phyloP scores from a whole-genome alignment of 192 early-diverging fungal genomes.

The Chytriomyces confervae region DNA sequence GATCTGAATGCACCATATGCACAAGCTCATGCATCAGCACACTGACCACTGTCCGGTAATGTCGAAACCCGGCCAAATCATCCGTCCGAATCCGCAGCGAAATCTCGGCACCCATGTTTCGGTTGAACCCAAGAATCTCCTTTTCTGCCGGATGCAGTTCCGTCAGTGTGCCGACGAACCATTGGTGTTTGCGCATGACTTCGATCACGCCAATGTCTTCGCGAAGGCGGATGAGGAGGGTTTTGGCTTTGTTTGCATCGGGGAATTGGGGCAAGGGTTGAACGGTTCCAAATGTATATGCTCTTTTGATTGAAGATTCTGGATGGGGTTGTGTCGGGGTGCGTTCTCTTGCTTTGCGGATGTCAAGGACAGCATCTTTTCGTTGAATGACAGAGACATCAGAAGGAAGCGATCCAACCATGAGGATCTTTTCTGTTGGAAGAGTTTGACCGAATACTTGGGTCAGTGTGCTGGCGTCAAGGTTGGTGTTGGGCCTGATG shows the following conservation, averaged over 20 bases:
- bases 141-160: slow-evolving; percentile 74
- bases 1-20: slow-evolving; percentile 68
- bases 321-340: slow-evolving; percentile 23
- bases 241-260: slow-evolving; percentile 53
- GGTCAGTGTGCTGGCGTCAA: slow-evolving; percentile 37
- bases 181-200: slow-evolving; percentile 60
- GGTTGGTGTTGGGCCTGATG: slow-evolving; percentile 3
- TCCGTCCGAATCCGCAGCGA: slow-evolving; percentile 78
- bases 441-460: slow-evolving; percentile 30
- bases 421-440: slow-evolving; percentile 52
- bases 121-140: slow-evolving; percentile 73
- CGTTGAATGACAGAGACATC: slow-evolving; percentile 44
- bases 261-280: slow-evolving; percentile 64
- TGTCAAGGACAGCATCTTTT: slow-evolving; percentile 16
- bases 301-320: slow-evolving; percentile 19
- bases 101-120: slow-evolving; percentile 74
- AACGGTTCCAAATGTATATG: slow-evolving; percentile 68
- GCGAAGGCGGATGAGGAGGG: slow-evolving; percentile 68
- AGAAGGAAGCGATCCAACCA: slow-evolving; percentile 58
- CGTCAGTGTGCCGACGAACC: slow-evolving; percentile 68
- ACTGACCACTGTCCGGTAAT: slow-evolving; percentile 68
- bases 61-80: slow-evolving; percentile 76
- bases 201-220: slow-evolving; percentile 62
- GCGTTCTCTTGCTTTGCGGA: slow-evolving; percentile 2
- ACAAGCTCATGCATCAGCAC: slow-evolving; percentile 83